Conservation (phyloP, 148 eudicot species). For the Limonium bicolor region DNA sequence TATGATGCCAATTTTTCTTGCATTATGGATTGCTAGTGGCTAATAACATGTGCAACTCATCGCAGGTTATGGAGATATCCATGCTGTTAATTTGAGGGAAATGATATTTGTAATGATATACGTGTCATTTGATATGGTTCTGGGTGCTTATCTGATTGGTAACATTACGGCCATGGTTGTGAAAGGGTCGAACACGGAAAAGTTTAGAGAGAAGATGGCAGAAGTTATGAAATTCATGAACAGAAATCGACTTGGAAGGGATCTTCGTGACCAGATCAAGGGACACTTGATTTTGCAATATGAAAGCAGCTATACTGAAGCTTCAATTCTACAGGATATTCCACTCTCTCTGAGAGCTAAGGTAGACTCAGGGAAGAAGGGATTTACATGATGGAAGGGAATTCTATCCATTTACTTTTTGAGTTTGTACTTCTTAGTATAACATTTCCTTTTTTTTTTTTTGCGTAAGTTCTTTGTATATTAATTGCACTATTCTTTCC, state of each 20-base stretch:
- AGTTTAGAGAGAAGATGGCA: conserved; percentile 54
- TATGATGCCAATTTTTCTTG: not conserved
- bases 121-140: conserved; percentile 63
- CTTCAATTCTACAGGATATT: conserved; percentile 45
- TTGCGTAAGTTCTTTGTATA: not conserved
- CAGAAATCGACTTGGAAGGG: conserved; percentile 45
- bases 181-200: conserved; percentile 60
- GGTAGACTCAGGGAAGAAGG: conserved; percentile 17
- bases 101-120: conserved; percentile 70
- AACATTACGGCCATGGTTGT: conserved; percentile 67
- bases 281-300: conserved; percentile 52
- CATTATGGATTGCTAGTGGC: not conserved
- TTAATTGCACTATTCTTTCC: not conserved
- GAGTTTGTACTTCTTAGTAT: not conserved
- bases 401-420: not conserved
- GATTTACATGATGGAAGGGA: not conserved
- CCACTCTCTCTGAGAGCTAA: conserved; percentile 65
- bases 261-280: conserved; percentile 52
- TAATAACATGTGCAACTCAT: not conserved
- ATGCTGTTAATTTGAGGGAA: conserved; percentile 66
- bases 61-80: conserved; percentile 71
- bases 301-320: conserved; percentile 63
- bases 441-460: not conserved
- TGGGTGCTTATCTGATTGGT: conserved; percentile 68
- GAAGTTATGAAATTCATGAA: conserved; percentile 59